phyloP scores from a whole-genome alignment of 768 basidiomycete species.

The Leccinum pellstonianum region DNA sequence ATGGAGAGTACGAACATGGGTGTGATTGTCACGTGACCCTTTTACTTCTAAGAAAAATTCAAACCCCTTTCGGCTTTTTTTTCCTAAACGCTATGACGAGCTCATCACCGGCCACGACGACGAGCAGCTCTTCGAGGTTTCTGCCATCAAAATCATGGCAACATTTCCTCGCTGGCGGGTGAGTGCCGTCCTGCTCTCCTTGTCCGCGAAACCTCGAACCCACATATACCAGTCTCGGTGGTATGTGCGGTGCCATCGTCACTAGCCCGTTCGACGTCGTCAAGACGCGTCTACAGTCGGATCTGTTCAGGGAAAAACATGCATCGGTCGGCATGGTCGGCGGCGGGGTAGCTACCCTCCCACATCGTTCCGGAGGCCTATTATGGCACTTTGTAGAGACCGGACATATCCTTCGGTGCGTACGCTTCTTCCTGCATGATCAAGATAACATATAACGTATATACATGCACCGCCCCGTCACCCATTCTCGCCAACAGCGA shows the following conservation, averaged over 20 bases:
- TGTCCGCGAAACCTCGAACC: constrained; percentile 2
- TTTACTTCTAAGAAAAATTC: constrained; percentile 1
- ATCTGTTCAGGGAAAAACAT: constrained; percentile 63
- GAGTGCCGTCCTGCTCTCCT: constrained; percentile 27
- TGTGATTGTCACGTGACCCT: constrained; percentile 18
- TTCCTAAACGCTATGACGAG: constrained; percentile 17
- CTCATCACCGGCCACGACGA: constrained; percentile 1
- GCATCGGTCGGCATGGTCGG: constrained; percentile 32
- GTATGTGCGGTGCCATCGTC: constrained; percentile 96
- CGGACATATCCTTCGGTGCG: constrained; percentile 79
- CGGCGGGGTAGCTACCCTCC: constrained; percentile 31
- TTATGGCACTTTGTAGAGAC: constrained; percentile 96
- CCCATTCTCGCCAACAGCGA: constrained; percentile 47
- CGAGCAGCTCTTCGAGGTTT: constrained; percentile 32
- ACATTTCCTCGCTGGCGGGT: constrained; percentile 89
- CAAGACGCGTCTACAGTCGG: constrained; percentile 94
- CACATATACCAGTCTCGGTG: constrained; percentile 65
- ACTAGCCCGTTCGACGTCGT: constrained; percentile 98
- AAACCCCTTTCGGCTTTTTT: not conserved
- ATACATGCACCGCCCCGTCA: not conserved
- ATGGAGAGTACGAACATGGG: constrained; percentile 49
- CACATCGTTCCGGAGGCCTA: constrained; percentile 47
- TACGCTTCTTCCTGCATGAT: not conserved
- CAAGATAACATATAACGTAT: not conserved
- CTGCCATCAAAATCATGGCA: constrained; percentile 78